A percentile compares a stretch with the other conserved stretches of the same genome.
Evolutionary conservation across 2,329 filamentous ascomycete species (phyloP).

Genomic region (Thielaviopsis musarum): DNA sequence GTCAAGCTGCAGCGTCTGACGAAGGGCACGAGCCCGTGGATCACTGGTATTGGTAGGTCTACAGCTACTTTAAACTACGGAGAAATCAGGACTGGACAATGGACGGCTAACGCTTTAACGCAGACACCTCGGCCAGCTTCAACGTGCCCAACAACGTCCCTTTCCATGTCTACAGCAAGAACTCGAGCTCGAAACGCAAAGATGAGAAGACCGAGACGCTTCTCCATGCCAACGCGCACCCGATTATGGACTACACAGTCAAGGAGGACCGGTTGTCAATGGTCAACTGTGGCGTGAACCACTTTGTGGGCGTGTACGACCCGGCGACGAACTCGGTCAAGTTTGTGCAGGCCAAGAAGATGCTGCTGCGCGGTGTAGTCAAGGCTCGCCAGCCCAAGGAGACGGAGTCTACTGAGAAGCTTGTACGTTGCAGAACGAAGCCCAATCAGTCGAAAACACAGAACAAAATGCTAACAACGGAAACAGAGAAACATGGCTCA

Average conservation of each 20-base stretch:
- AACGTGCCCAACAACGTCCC: constrained; percentile 20
- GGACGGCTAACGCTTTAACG: not conserved
- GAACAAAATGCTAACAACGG: constrained; percentile 14
- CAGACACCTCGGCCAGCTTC: constrained; percentile 22
- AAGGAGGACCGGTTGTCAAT: constrained; percentile 21
- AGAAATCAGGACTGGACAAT: not conserved
- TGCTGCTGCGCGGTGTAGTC: constrained; percentile 41
- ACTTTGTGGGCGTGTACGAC: constrained; percentile 50
- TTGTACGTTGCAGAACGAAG: constrained; percentile 9
- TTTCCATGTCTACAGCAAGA: constrained; percentile 33
- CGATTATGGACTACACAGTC: constrained; percentile 41
- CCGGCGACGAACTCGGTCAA: constrained; percentile 40
- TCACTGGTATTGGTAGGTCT: constrained; percentile 9
- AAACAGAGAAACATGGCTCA: constrained; percentile 40
- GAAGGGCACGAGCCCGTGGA: constrained; percentile 3
- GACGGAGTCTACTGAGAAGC: constrained; percentile 24
- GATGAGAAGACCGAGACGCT: constrained; percentile 31
- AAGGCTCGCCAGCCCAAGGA: constrained; percentile 32
- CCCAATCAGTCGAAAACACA: not conserved
- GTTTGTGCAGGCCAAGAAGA: constrained; percentile 46
- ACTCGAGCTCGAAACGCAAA: constrained; percentile 18
- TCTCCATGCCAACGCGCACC: constrained; percentile 40
- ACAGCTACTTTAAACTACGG: not conserved
- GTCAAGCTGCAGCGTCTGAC: constrained; percentile 25
- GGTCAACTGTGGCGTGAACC: constrained; percentile 30